Evolutionary conservation across 2,329 filamentous ascomycete genomes (phyloP).

Genomic region (Fusarium sp.): DNA sequence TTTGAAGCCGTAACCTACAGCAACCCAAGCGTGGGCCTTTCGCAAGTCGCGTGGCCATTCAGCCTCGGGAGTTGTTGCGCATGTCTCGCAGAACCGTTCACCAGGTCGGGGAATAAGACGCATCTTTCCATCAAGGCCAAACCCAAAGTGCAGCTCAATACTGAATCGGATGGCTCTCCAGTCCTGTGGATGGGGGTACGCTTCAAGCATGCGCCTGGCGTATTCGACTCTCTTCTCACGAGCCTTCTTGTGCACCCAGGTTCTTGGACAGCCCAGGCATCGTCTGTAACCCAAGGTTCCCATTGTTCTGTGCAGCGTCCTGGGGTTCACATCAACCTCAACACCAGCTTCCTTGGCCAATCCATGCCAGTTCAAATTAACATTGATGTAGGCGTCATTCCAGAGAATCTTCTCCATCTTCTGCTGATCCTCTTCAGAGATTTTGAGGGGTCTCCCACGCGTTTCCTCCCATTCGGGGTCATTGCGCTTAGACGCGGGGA

Average conservation of each 20-base stretch:
- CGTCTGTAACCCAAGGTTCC: slow-evolving; percentile 52
- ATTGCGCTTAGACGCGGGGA: slow-evolving; percentile 49
- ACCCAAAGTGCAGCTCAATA: slow-evolving; percentile 54
- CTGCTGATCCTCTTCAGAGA: slow-evolving; percentile 50
- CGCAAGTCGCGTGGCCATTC: slow-evolving; percentile 51
- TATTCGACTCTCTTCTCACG: slow-evolving; percentile 52
- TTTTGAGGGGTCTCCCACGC: slow-evolving; percentile 51
- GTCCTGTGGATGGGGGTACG: slow-evolving; percentile 47
- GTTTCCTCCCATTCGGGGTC: slow-evolving; percentile 56
- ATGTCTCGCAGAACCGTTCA: slow-evolving; percentile 50
- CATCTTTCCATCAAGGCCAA: slow-evolving; percentile 53
- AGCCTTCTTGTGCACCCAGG: slow-evolving; percentile 48
- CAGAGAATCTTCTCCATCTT: slow-evolving; percentile 55
- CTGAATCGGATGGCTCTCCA: slow-evolving; percentile 53
- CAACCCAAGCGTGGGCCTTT: slow-evolving; percentile 52
- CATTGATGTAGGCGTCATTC: slow-evolving; percentile 50
- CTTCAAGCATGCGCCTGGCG: slow-evolving; percentile 50
- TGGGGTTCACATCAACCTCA: slow-evolving; percentile 49
- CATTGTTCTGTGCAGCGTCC: slow-evolving; percentile 54
- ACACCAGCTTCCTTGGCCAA: slow-evolving; percentile 51
- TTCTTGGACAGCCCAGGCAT: slow-evolving; percentile 49
- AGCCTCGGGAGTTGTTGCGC: slow-evolving; percentile 40
- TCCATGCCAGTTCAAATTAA: slow-evolving; percentile 50
- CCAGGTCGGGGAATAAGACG: slow-evolving; percentile 51
- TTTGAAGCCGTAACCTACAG: slow-evolving; percentile 53